These are phyloP conservation scores for Penicillium decumbens DNA, from an alignment of 2,329 filamentous ascomycete genomes.

Conservation along the genomic window DNA sequence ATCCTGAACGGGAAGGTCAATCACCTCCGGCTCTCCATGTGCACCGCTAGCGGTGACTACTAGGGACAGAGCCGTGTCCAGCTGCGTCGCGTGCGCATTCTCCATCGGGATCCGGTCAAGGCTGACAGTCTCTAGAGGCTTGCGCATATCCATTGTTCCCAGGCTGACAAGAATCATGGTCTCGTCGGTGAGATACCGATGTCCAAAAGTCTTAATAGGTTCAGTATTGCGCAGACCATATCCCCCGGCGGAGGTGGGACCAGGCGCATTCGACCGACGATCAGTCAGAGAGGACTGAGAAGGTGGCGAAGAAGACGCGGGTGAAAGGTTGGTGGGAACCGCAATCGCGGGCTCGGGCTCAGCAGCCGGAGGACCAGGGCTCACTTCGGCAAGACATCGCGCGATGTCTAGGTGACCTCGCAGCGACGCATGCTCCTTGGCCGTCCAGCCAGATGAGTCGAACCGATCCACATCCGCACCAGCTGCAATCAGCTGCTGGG, in stretches of 20 bases:
- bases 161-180: constrained; percentile 88
- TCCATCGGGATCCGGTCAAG: constrained; percentile 83
- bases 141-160: constrained; percentile 90
- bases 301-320: constrained; percentile 35
- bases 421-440: constrained; percentile 85
- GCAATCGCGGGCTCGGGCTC: constrained; percentile 30
- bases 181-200: constrained; percentile 85
- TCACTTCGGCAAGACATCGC: constrained; percentile 59
- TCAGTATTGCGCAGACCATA: constrained; percentile 51
- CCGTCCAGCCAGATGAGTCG: constrained; percentile 90
- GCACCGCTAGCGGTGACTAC: constrained; percentile 84
- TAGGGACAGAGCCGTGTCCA: constrained; percentile 89
- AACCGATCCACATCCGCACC: constrained; percentile 69
- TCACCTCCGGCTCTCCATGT: constrained; percentile 76
- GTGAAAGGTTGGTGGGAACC: constrained; percentile 29
- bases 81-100: constrained; percentile 84
- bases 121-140: constrained; percentile 71
- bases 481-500: constrained; percentile 69
- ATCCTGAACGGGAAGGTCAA: constrained; percentile 90
- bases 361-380: constrained; percentile 38
- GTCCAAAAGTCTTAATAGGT: constrained; percentile 89
- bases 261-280: constrained; percentile 37
- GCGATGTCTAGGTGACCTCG: constrained; percentile 84
- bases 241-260: constrained; percentile 33
- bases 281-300: constrained; percentile 40